A percentile compares a stretch with the other conserved stretches of the same genome.
These are phyloP conservation scores for Leccinellum luteum DNA, from an alignment of 768 basidiomycete genomes.

Conservation along the genomic window DNA sequence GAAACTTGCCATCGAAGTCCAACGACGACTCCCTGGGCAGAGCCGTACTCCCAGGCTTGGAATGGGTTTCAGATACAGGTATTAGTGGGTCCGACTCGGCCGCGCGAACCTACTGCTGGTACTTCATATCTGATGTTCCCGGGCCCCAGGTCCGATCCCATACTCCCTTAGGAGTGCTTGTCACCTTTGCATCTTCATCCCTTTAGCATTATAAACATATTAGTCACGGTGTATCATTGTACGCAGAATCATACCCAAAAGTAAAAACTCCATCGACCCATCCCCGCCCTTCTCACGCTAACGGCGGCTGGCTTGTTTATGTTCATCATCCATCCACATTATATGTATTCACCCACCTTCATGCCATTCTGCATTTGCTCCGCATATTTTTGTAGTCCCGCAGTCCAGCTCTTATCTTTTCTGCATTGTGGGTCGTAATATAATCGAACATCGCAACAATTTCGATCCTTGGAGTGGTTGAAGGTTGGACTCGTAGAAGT, in stretches of 20 bases:
- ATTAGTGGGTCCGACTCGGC: conserved; percentile 4
- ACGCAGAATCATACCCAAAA: conserved; percentile 17
- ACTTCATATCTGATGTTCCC: conserved; percentile 2
- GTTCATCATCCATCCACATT: background rate
- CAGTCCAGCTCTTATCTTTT: background rate
- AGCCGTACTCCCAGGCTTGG: conserved; percentile 23
- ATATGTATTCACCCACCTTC: conserved; percentile 14
- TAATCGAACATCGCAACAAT: conserved; percentile 2
- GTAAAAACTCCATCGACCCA: background rate
- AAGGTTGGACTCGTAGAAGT: background rate
- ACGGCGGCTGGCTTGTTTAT: background rate
- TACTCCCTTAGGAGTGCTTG: background rate
- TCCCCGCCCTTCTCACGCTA: conserved; percentile 5
- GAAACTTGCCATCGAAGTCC: conserved; percentile 47
- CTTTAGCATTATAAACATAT: conserved; percentile 22
- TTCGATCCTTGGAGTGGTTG: background rate
- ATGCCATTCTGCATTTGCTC: background rate
- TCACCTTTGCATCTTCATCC: conserved; percentile 2
- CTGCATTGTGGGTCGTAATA: background rate
- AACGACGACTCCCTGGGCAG: conserved; percentile 28
- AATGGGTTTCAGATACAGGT: conserved; percentile 30
- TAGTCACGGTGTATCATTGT: conserved; percentile 19
- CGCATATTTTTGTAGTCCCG: conserved; percentile 10
- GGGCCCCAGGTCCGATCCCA: background rate
- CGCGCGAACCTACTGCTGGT: background rate